Evolutionary conservation across 164 flowering plant species (phyloP), one percentile per base, ranked within the genome.

Genomic region (Piper longum): DNA sequence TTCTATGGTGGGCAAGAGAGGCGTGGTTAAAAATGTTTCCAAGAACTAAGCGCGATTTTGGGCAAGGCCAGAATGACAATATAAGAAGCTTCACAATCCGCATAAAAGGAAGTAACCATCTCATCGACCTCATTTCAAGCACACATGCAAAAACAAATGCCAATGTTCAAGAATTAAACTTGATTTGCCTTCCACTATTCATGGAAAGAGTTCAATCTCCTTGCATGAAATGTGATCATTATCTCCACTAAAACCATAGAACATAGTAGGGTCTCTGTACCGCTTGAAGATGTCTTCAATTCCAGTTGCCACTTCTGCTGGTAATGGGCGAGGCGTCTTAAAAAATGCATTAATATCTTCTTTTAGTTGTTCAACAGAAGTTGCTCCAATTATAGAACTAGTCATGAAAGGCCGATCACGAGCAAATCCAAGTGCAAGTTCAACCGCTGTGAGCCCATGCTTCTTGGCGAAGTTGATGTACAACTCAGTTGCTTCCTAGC

Each of bases 381-480:
- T 87, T 60, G 98, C 96, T 18, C 96, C 98, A 41, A 92, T 78
- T 41, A 92, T 87, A 16, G 98, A 82, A 67, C 96, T 92, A 14
- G 95, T 76, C 79, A 92, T 67, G 67, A 89, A 92, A 55, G 95
- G 85, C 16, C 87, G 85, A 69, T 92, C 98, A 62, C 98, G 72
- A 7, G 72, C 82, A 74, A 89, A 92, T 65, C 82, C 92, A 8
- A 89, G 93, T 0, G 98, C 96, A 41, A 92, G 82, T 70, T 92
- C 79, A n/a, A 85, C 91, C 0, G 73, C 85, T 81, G 81, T 79
- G 42, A 87, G 77, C 14, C 91, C 89, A 57, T 92, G 82, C 72
- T 86, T 82, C 75, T 81, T 82, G 16, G 87, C 96, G 69, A 83
- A 52, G 71, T 87, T 75, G 5, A 79, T 2, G 64, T 89, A 87